phyloP scores from a whole-genome alignment of 2,329 filamentous ascomycete genomes.

The Dothideomycetes sp. region DNA sequence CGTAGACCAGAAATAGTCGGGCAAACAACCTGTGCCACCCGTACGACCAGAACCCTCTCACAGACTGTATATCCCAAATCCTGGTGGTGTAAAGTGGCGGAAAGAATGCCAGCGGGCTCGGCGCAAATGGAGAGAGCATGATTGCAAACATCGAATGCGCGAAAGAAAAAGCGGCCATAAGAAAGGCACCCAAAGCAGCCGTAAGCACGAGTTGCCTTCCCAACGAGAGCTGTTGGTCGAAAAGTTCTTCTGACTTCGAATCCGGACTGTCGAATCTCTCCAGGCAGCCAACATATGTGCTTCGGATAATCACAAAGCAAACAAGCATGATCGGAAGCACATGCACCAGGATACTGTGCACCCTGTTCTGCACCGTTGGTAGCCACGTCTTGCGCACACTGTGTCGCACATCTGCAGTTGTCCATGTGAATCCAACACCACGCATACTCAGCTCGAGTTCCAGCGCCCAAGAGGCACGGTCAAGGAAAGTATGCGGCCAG shows the following conservation, averaged over 20 bases:
- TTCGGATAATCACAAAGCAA: conserved; percentile 24
- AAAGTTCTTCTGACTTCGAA: conserved; percentile 11
- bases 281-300: conserved; percentile 21
- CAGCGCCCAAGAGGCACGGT: conserved; percentile 33
- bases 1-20: conserved; percentile 33
- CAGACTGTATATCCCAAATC: conserved; percentile 29
- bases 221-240: conserved; percentile 24
- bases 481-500: conserved; percentile 26
- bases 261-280: conserved; percentile 1
- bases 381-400: conserved; percentile 31
- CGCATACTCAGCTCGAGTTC: conserved; percentile 34
- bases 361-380: conserved; percentile 26
- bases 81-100: conserved; percentile 32
- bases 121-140: conserved; percentile 26
- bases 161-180: conserved; percentile 33
- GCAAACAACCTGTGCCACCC: conserved; percentile 36
- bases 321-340: conserved; percentile 25
- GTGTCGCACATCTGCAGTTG: conserved; percentile 33
- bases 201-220: conserved; percentile 26
- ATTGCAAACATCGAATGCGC: conserved; percentile 32
- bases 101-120: conserved; percentile 31
- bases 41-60: conserved; percentile 32
- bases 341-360: conserved; percentile 29
- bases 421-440: conserved; percentile 34
- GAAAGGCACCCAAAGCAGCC: conserved; percentile 28